Evolutionary conservation across 164 flowering plant genomes (phyloP).

Genomic region (Vitis rotundifolia): DNA sequence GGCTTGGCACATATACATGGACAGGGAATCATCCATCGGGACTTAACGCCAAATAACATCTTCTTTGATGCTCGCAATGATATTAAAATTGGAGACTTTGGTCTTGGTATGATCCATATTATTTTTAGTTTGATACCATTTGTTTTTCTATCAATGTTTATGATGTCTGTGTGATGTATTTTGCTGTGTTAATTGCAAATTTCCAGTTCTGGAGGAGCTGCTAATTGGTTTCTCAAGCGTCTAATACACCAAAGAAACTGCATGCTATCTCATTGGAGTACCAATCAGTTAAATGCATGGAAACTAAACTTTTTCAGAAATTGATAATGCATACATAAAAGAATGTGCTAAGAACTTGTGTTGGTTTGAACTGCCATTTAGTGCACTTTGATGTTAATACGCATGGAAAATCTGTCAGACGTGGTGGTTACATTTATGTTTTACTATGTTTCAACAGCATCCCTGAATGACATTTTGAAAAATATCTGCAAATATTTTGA

Average conservation of each 20-base stretch:
- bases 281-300: not conserved
- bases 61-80: constrained; percentile 97
- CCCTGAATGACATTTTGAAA: no score
- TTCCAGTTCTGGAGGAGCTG: not conserved
- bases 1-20: constrained; percentile 96
- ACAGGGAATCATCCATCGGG: constrained; percentile 97
- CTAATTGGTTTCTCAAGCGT: not conserved
- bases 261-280: not conserved
- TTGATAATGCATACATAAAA: not conserved
- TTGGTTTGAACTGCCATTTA: no score
- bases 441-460: no score
- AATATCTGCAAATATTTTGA: no score
- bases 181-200: no score
- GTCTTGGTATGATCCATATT: constrained; percentile 71
- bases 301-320: not conserved
- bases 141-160: not conserved
- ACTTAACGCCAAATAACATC: constrained; percentile 90
- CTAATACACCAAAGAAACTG: not conserved
- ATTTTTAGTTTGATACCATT: not conserved
- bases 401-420: not conserved
- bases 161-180: not conserved
- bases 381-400: no score
- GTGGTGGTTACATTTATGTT: not conserved
- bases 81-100: constrained; percentile 97
- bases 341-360: not conserved